Evolutionary conservation across 2,329 filamentous ascomycete genomes (phyloP).

Genomic region (Fusarium nodosum): DNA sequence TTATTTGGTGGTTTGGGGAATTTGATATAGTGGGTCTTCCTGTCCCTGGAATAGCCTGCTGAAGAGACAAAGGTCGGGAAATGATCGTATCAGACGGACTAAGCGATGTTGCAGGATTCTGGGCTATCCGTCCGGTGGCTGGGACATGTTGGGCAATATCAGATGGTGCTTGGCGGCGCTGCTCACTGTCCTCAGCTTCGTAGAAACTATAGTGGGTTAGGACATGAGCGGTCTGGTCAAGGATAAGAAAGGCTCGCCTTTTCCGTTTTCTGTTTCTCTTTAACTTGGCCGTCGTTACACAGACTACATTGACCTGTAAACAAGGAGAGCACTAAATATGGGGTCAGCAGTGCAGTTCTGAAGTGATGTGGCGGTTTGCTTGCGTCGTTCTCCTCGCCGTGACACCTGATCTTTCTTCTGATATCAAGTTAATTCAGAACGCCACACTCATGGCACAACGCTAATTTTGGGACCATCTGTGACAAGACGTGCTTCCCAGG

Average conservation of each 20-base stretch:
- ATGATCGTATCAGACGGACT: too few relatives aligned
- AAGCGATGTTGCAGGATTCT: too few relatives aligned
- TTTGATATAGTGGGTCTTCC: neutral
- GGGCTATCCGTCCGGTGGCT: neutral
- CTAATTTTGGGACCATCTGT: too few relatives aligned
- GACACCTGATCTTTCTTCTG: conserved; percentile 33
- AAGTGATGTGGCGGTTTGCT: neutral
- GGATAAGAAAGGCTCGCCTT: neutral
- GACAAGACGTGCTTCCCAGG: neutral
- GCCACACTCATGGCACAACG: too few relatives aligned
- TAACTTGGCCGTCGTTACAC: conserved; percentile 22
- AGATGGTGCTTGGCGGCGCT: conserved; percentile 4
- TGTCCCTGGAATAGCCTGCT: neutral
- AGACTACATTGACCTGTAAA: conserved; percentile 15
- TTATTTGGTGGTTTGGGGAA: neutral
- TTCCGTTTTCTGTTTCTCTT: conserved; percentile 28
- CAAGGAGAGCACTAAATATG: conserved; percentile 14
- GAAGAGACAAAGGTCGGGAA: neutral
- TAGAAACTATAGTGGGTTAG: conserved; percentile 16
- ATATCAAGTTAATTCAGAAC: neutral
- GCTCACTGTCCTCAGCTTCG: conserved; percentile 20
- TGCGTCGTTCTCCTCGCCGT: conserved; percentile 23
- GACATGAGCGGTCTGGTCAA: rapidly evolving
- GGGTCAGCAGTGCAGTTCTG: neutral
- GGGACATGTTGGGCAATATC: neutral